Evolutionary conservation across 1,139 yeast genomes (phyloP).

Genomic region (Taphrina deformans): DNA sequence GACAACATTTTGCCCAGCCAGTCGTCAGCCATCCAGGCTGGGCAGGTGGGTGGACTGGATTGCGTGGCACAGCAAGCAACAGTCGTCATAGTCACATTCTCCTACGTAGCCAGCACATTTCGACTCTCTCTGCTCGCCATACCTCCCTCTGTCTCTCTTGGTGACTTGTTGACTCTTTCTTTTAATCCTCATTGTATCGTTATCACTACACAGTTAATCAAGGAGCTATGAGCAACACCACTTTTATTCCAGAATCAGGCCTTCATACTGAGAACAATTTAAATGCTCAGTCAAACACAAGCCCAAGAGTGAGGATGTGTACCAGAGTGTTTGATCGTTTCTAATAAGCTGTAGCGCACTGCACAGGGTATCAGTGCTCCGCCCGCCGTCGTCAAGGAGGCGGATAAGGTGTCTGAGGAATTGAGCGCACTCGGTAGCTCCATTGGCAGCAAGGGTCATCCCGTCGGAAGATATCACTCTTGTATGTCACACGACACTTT

Average conservation of each 20-base stretch:
- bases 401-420: slow-evolving; percentile 23
- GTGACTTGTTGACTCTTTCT: not conserved
- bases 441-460: slow-evolving; percentile 18
- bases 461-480: slow-evolving; percentile 26
- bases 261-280: slow-evolving; percentile 21
- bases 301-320: slow-evolving; percentile 6
- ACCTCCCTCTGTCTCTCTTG: too few relatives aligned
- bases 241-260: slow-evolving; percentile 30
- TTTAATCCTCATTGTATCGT: not conserved
- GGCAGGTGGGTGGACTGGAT: not conserved
- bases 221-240: slow-evolving; percentile 13
- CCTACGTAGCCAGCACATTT: not conserved
- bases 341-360: slow-evolving; percentile 6
- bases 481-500: slow-evolving; percentile 16
- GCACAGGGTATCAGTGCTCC: slow-evolving; percentile 26
- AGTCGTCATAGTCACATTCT: slow-evolving; percentile 9
- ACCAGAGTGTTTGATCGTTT: not conserved
- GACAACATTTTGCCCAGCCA: too few relatives aligned
- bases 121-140: not conserved
- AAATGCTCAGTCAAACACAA: slow-evolving; percentile 4
- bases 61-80: slow-evolving; percentile 6
- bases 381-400: slow-evolving; percentile 29
- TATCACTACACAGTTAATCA: not conserved
- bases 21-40: too few relatives aligned
- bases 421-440: slow-evolving; percentile 19